phyloP scores from a whole-genome alignment of 2,329 filamentous ascomycete species.

The Cryphonectria carpinicola region DNA sequence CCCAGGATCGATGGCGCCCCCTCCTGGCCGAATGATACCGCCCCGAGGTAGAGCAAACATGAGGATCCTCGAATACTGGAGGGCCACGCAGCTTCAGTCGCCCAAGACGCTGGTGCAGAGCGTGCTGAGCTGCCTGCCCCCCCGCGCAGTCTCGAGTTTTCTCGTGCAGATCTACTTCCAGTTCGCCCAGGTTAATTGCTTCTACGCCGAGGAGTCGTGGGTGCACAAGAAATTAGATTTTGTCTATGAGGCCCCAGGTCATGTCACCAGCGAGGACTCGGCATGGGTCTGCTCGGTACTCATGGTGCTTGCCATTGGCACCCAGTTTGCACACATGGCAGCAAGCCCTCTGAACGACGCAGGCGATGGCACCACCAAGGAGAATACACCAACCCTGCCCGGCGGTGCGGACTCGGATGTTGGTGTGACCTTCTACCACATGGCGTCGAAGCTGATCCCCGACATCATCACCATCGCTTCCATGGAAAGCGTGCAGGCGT shows the following conservation, averaged over 20 bases:
- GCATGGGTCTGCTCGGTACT: slow-evolving; percentile 50
- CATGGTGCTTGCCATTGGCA: slow-evolving; percentile 53
- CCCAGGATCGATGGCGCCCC: slow-evolving; percentile 31
- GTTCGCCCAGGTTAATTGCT: slow-evolving; percentile 53
- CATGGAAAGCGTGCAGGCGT: slow-evolving; percentile 61
- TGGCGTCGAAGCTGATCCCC: slow-evolving; percentile 56
- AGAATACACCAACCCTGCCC: slow-evolving; percentile 39
- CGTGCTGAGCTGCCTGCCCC: slow-evolving; percentile 47
- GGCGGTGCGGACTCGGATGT: slow-evolving; percentile 50
- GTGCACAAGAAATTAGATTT: slow-evolving; percentile 45
- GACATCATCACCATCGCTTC: slow-evolving; percentile 61
- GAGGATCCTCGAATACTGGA: slow-evolving; percentile 44
- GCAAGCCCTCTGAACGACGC: slow-evolving; percentile 31
- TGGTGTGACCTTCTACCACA: slow-evolving; percentile 60
- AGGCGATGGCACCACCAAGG: slow-evolving; percentile 56
- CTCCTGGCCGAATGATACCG: not conserved
- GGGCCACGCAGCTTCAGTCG: slow-evolving; percentile 51
- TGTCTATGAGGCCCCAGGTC: slow-evolving; percentile 45
- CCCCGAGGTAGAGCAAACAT: slow-evolving; percentile 28
- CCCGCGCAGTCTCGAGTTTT: slow-evolving; percentile 51
- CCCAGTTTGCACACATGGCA: slow-evolving; percentile 55
- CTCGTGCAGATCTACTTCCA: slow-evolving; percentile 52
- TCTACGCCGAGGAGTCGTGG: slow-evolving; percentile 51
- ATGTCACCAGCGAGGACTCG: slow-evolving; percentile 45
- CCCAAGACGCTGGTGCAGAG: slow-evolving; percentile 42